Evolutionary conservation across 768 basidiomycete genomes (phyloP).

Genomic region (Melanogaster broomeanus): DNA sequence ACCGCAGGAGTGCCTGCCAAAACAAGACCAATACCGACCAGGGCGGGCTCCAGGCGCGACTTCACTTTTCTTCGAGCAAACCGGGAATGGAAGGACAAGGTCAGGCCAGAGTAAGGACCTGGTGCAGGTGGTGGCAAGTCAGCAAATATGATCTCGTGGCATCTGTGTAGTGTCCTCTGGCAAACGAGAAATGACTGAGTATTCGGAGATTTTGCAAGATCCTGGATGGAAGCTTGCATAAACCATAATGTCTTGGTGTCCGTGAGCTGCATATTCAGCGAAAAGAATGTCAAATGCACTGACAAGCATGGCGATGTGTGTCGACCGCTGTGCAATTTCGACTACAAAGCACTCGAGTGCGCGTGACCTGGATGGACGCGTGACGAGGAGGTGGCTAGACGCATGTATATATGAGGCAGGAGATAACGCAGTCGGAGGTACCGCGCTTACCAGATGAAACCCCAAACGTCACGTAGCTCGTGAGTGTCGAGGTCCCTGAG

Average conservation of each 20-base stretch:
- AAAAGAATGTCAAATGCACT: slow-evolving; percentile 40
- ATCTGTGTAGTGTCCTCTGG: slow-evolving; percentile 85
- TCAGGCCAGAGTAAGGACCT: slow-evolving; percentile 67
- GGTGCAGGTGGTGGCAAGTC: slow-evolving; percentile 70
- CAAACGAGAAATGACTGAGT: slow-evolving; percentile 87
- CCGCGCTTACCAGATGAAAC: slow-evolving; percentile 73
- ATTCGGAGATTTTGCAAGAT: slow-evolving; percentile 55
- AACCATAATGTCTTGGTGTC: slow-evolving; percentile 87
- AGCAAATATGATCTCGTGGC: slow-evolving; percentile 96
- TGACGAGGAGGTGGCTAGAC: slow-evolving; percentile 88
- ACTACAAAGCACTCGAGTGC: slow-evolving; percentile 95
- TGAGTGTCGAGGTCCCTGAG: slow-evolving; percentile 65
- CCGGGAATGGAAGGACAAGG: slow-evolving; percentile 48
- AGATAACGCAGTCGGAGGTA: background rate
- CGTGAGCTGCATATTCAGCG: slow-evolving; percentile 11
- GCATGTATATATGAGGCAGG: slow-evolving; percentile 17
- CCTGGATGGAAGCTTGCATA: slow-evolving; percentile 93
- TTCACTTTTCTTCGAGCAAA: slow-evolving; percentile 67
- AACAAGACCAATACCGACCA: slow-evolving; percentile 85
- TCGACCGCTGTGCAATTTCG: slow-evolving; percentile 84
- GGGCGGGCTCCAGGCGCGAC: slow-evolving; percentile 66
- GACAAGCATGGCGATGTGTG: slow-evolving; percentile 94
- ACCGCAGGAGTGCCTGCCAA: slow-evolving; percentile 77
- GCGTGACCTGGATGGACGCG: slow-evolving; percentile 86
- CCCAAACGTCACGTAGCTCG: slow-evolving; percentile 85